Base-by-base conservation (phyloP, 2,329 filamentous ascomycete species). In the Fusarium chlamydosporum region DNA sequence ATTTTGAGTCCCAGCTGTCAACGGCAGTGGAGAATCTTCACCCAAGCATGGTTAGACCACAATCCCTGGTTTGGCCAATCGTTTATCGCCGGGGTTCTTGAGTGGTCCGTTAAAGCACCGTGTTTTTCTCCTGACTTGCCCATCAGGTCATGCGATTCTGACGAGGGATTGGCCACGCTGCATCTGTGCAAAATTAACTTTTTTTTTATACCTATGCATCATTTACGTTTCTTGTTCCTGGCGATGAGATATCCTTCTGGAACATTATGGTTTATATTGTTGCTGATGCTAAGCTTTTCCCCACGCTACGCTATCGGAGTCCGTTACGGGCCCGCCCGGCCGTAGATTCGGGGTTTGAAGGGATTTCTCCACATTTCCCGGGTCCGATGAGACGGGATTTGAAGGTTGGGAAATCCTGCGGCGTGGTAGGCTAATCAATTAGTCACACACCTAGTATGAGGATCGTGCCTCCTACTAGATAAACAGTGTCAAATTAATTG, bases 1-100 rank as follows among this genome's bases (percentile, higher is more conserved):
- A 63, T 67, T 56, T 53, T 38, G n/a, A 55, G 53, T 29, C 50
- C 48, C 51, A 56, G 11, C 34, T 37, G 27, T 15, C 34, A 37
- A n/a, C 40, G 6, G n/a, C 35, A 58, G 63, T 51, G 46, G 55
- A 56, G 33, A 40, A 42, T 15, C 3, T 18, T 10, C 10, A n/a
- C 4, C 26, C 47, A 13, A 7, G 6, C 12, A 8, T 1, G 20
- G 56, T 11, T 51, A 61, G 56, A 37, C 6, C 13, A 8, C 2
- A 4, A 4, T 1, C 18, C 23, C 16, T 37, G 53, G 18, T 18
- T 4, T n/a, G 42, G 40, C 61, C 13, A 45, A 23, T 8, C 1
- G 1, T 4, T 6, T 15, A 3, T 59, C 51, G 41, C 46, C 23
- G 31, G 23, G 34, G 16, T 34, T 11, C 15, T 35, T 53, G 35